A percentile compares a stretch with the other conserved stretches of the same genome.
Evolutionary conservation across 768 basidiomycete species (phyloP).

Genomic region (Porphyrellus cyaneotinctus): DNA sequence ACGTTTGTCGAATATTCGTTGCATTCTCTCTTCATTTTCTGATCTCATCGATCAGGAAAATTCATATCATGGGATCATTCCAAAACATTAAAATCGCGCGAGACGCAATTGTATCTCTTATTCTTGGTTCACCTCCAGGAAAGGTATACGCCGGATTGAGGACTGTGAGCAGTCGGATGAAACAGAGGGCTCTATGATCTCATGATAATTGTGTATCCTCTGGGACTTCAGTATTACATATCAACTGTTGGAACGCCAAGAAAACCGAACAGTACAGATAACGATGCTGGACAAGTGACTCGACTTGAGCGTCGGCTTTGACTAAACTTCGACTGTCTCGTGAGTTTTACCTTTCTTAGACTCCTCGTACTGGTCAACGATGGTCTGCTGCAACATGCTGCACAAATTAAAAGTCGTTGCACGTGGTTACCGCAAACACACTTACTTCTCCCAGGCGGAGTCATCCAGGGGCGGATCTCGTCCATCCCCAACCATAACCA

Average conservation of each 20-base stretch:
- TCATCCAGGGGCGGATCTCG: conserved; percentile 54
- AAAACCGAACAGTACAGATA: background rate
- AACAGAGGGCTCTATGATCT: conserved; percentile 76
- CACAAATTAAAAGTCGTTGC: background rate
- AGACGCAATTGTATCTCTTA: conserved; percentile 93
- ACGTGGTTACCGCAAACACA: conserved; percentile 2
- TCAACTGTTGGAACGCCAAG: conserved; percentile 6
- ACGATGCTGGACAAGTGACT: background rate
- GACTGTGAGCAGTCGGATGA: conserved; percentile 90
- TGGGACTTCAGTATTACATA: conserved; percentile 4
- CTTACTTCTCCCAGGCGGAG: conserved; percentile 55
- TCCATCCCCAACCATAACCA: conserved; percentile 69
- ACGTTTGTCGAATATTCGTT: conserved; percentile 55
- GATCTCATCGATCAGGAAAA: conserved; percentile 59
- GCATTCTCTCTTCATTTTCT: background rate
- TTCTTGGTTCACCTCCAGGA: conserved; percentile 92
- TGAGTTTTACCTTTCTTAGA: conserved; percentile 30
- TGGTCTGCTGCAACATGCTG: conserved; percentile 49
- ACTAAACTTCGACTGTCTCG: conserved; percentile 11
- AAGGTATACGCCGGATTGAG: conserved; percentile 89
- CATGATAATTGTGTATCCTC: conserved; percentile 7
- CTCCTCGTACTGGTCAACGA: conserved; percentile 48
- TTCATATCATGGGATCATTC: conserved; percentile 97
- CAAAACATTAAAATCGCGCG: conserved; percentile 98
- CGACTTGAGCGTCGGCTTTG: background rate